Evolutionary conservation across 176 grass and related monocot species (phyloP), one percentile per base, ranked within the genome.

Genomic region (Miscanthus lutarioriparius): DNA sequence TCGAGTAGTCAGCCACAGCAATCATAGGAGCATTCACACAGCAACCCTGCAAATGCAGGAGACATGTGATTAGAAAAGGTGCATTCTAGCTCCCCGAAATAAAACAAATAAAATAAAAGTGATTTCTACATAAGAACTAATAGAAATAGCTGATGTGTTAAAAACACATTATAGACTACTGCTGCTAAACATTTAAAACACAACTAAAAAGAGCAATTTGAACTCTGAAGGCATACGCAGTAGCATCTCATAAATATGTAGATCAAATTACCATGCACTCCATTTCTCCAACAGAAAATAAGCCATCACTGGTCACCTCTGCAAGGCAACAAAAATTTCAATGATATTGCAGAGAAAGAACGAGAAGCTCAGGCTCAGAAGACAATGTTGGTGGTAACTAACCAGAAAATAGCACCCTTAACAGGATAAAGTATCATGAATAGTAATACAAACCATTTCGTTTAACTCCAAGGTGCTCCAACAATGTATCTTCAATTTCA

Each of bases 201-300:
- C 6, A 72, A 43, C 9, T 85, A 65, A 27, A 84, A 80, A 19
- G 12, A 7, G 70, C 8, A 64, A 56, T 44, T 75, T 76, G 33
- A 30, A 30, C 28, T 30, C 28, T 30, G 28, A 43, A 85, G 22
- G 38, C 23, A 80, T 80, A 5, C 12, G 20, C 6, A 38, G 22
- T 32, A 67, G 37, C 58, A 76, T 48, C n/a, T 30, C 10, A 10
- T 54, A 66, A 82, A 82, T 38, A 22, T 27, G 59, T 49, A 30
- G 13, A 54, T 49, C 37, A 56, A 0, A 19, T 87, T 93, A 98
- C 96, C 96, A 98, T 98, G 86, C 96, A 98, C 70, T 98, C 91
- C 93, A 98, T 98, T 86, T 98, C 96, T 64, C 91, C 96, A 40
- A 98, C 96, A 69, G 89, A 93, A 91, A 98, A 98, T 85, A 98